These are phyloP conservation scores for Quercus wislizeni DNA, from an alignment of 306 rosid genomes.

Conservation along the genomic window DNA sequence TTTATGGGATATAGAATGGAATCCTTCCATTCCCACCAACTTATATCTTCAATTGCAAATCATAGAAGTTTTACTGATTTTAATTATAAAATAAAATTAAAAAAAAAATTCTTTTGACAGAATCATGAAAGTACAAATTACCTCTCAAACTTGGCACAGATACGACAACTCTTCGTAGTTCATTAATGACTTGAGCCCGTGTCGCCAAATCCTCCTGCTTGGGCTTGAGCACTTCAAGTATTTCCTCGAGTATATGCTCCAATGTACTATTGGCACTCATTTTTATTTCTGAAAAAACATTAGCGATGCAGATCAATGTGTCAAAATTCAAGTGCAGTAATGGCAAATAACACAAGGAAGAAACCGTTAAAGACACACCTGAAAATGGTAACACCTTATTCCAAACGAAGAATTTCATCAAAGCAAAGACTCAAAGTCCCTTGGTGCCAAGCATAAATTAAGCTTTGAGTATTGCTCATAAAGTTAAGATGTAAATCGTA, in stretches of 20 bases:
- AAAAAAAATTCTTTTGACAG: neutral
- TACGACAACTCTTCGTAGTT: constrained; percentile 38
- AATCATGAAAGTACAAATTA: constrained; percentile 17
- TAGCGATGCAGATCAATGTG: neutral
- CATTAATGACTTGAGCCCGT: constrained; percentile 46
- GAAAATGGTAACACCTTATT: neutral
- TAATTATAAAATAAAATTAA: neutral
- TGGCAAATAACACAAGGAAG: constrained; percentile 16
- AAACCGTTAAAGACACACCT: constrained; percentile 12
- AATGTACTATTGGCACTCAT: constrained; percentile 41
- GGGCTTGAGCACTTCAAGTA: constrained; percentile 54
- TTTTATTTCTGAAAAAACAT: constrained; percentile 16
- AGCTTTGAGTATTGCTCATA: neutral
- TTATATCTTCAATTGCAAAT: neutral
- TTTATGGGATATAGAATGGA: neutral
- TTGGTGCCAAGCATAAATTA: neutral
- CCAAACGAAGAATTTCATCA: neutral
- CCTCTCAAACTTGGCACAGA: constrained; percentile 68
- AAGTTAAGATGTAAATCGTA: neutral
- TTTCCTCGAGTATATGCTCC: constrained; percentile 46
- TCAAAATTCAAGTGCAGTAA: constrained; percentile 7
- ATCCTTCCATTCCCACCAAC: constrained; percentile 2
- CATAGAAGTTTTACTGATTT: neutral
- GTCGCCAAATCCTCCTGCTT: constrained; percentile 43
- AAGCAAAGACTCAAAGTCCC: constrained; percentile 5